Percentiles rank a stretch among this genome's conserved stretches.
phyloP scores from a whole-genome alignment of 2,329 filamentous ascomycete genomes.

The Fusarium protoensiforme region DNA sequence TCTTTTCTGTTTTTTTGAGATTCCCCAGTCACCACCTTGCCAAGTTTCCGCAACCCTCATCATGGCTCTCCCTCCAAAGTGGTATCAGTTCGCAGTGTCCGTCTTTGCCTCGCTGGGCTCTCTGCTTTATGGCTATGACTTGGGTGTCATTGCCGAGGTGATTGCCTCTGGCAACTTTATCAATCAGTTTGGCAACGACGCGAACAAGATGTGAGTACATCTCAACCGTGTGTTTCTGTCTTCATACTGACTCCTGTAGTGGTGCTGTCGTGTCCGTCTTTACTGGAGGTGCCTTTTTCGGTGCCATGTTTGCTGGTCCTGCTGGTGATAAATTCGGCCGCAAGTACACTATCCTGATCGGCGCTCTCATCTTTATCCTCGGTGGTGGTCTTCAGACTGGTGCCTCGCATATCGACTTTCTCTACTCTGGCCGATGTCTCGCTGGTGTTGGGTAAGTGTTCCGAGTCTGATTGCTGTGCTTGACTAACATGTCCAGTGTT shows the following conservation, averaged over 20 bases:
- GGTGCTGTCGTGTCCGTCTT: slow-evolving; percentile 72
- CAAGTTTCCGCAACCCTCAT: not conserved
- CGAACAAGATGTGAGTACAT: slow-evolving; percentile 44
- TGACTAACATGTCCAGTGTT: slow-evolving; percentile 43
- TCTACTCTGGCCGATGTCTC: slow-evolving; percentile 77
- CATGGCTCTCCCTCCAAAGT: slow-evolving; percentile 58
- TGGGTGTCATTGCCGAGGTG: slow-evolving; percentile 57
- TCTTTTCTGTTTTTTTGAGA: not conserved
- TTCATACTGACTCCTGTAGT: slow-evolving; percentile 2
- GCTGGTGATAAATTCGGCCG: slow-evolving; percentile 74
- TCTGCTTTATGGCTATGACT: slow-evolving; percentile 40
- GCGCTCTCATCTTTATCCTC: slow-evolving; percentile 76
- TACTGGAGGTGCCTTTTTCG: slow-evolving; percentile 80
- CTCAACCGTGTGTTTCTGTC: rapidly evolving
- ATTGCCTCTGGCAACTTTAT: slow-evolving; percentile 61
- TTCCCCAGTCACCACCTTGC: not conserved
- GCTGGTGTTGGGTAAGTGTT: slow-evolving; percentile 67
- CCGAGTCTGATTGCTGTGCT: too few species aligned
- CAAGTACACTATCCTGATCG: slow-evolving; percentile 76
- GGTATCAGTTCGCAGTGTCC: slow-evolving; percentile 61
- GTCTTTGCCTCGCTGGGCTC: slow-evolving; percentile 42
- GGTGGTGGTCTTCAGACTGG: slow-evolving; percentile 80
- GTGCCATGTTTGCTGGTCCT: slow-evolving; percentile 72
- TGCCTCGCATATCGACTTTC: slow-evolving; percentile 66
- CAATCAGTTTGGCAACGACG: slow-evolving; percentile 49